phyloP scores from a whole-genome alignment of 495 filamentous ascomycete genomes.

The Annulohypoxylon stygium region DNA sequence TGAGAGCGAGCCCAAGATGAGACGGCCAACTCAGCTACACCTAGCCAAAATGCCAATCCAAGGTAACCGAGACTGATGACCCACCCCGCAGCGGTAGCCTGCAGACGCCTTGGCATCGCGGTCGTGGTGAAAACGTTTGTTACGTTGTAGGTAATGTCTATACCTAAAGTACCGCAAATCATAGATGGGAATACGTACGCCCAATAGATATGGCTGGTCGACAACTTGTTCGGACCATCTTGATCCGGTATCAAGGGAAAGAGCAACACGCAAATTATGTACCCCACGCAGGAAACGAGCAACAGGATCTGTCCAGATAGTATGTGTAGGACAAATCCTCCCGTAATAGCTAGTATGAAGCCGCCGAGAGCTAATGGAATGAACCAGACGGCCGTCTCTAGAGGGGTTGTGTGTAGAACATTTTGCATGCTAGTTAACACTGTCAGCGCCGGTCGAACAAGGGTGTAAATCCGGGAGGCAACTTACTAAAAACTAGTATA shows the following conservation, averaged over 20 bases:
- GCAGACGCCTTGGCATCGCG: slow-evolving; percentile 73
- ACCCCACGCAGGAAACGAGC: slow-evolving; percentile 74
- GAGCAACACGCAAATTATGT: slow-evolving; percentile 73
- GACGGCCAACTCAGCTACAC: slow-evolving; percentile 76
- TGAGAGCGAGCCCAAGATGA: slow-evolving; percentile 60
- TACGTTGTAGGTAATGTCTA: slow-evolving; percentile 87
- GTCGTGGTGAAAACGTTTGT: slow-evolving; percentile 89
- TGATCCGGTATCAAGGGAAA: slow-evolving; percentile 76
- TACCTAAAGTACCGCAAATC: slow-evolving; percentile 82
- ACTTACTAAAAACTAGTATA: slow-evolving; percentile 85
- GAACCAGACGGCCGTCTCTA: slow-evolving; percentile 84
- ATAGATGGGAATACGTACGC: slow-evolving; percentile 85
- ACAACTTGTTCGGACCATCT: slow-evolving; percentile 68
- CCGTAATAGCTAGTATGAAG: slow-evolving; percentile 74
- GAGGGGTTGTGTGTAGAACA: slow-evolving; percentile 72
- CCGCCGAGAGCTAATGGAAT: slow-evolving; percentile 82
- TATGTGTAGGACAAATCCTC: slow-evolving; percentile 82
- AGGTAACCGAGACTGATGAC: slow-evolving; percentile 71
- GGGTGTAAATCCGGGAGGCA: neutral
- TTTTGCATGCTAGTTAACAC: slow-evolving; percentile 67
- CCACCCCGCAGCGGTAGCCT: slow-evolving; percentile 80
- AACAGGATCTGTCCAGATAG: slow-evolving; percentile 79
- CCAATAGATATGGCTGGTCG: slow-evolving; percentile 58
- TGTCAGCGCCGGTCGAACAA: slow-evolving; percentile 20
- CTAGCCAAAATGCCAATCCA: slow-evolving; percentile 86